phyloP scores from a whole-genome alignment of 225 moss, liverwort and hornwort species.

The Asterella californica region DNA sequence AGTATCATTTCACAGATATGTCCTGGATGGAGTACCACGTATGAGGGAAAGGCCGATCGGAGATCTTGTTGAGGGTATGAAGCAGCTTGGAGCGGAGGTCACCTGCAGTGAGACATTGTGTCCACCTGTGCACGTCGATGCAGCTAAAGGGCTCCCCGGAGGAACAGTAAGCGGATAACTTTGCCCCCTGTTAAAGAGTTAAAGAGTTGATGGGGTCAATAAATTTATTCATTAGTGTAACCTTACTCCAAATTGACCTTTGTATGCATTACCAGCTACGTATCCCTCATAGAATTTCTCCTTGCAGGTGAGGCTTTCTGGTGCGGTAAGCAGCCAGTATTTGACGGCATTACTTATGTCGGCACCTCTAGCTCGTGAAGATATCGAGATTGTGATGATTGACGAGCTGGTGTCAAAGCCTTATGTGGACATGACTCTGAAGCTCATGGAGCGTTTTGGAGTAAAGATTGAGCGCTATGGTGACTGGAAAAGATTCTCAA shows the following conservation, averaged over 20 bases:
- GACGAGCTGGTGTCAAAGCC: conserved; percentile 97
- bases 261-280: background rate
- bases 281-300: background rate
- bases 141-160: conserved; percentile 77
- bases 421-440: conserved; percentile 94
- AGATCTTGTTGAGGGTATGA: conserved; percentile 79
- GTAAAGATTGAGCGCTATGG: conserved; percentile 71
- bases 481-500: conserved; percentile 90
- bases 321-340: conserved; percentile 94
- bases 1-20: conserved; percentile 55
- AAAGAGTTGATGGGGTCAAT: background rate
- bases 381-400: conserved; percentile 81
- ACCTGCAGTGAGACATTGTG: conserved; percentile 65
- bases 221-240: background rate
- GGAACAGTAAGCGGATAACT: conserved; percentile 59
- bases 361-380: conserved; percentile 73
- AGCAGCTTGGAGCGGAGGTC: conserved; percentile 87
- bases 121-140: conserved; percentile 81
- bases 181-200: background rate
- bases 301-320: conserved; percentile 84
- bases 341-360: conserved; percentile 88
- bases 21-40: conserved; percentile 77
- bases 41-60: conserved; percentile 83
- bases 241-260: background rate
- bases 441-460: conserved; percentile 87